Evolutionary conservation across 2,329 filamentous ascomycete genomes (phyloP).

Genomic region (Whalleya microplaca): DNA sequence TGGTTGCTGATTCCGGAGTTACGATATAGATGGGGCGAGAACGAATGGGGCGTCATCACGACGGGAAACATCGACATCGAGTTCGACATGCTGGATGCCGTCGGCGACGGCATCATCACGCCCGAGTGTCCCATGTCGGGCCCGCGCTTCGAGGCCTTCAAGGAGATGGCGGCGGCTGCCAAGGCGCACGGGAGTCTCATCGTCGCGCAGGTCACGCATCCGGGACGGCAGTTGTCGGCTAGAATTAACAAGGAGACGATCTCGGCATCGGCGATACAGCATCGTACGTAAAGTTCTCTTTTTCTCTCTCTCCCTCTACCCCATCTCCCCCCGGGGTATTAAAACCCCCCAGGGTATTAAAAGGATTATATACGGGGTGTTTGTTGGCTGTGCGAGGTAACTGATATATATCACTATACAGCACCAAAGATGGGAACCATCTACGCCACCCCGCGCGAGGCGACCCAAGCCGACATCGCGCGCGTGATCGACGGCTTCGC

Average conservation of each 20-base stretch:
- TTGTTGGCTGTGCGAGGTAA: too few relatives aligned
- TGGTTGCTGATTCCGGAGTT: too few relatives aligned
- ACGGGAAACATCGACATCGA: slow-evolving; percentile 70
- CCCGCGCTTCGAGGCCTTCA: slow-evolving; percentile 67
- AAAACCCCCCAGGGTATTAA: too few relatives aligned
- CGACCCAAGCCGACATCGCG: slow-evolving; percentile 8
- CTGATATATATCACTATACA: too few relatives aligned
- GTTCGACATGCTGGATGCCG: slow-evolving; percentile 58
- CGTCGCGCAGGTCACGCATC: slow-evolving; percentile 65
- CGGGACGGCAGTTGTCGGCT: slow-evolving; percentile 66
- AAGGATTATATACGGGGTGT: too few relatives aligned
- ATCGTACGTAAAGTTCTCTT: too few relatives aligned
- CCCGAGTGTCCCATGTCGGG: too few relatives aligned
- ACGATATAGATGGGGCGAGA: slow-evolving; percentile 60
- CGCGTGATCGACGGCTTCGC: slow-evolving; percentile 14
- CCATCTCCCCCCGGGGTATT: too few relatives aligned
- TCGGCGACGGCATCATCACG: slow-evolving; percentile 63
- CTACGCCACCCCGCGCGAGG: slow-evolving; percentile 43
- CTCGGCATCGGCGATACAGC: too few relatives aligned
- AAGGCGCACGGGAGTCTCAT: slow-evolving; percentile 65
- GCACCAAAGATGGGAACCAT: too few relatives aligned
- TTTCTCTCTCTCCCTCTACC: too few relatives aligned
- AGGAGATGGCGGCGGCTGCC: slow-evolving; percentile 54
- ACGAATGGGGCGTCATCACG: slow-evolving; percentile 57
- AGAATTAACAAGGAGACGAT: too few relatives aligned